These are phyloP conservation scores for Nicotiana benthamiana DNA, from an alignment of 257 asterid genomes.

Conservation along the genomic window DNA sequence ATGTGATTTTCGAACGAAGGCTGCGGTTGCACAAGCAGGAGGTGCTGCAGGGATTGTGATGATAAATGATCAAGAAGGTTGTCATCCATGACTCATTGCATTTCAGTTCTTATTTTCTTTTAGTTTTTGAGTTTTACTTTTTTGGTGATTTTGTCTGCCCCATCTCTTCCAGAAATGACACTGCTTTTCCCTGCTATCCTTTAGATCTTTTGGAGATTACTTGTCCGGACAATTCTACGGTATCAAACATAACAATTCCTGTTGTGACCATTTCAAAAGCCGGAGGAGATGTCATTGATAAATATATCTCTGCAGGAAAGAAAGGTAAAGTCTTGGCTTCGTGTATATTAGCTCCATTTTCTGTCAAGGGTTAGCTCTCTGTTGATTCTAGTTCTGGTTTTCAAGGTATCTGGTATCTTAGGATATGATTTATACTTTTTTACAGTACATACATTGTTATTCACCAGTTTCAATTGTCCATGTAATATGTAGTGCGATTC, in stretches of 20 bases:
- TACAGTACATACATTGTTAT: background rate
- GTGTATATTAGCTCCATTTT: background rate
- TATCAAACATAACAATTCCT: slow-evolving; percentile 51
- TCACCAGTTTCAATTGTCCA: background rate
- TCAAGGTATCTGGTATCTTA: background rate
- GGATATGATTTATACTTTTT: background rate
- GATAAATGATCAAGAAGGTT: slow-evolving; percentile 82
- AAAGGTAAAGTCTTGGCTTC: slow-evolving; percentile 38
- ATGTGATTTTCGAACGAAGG: slow-evolving; percentile 77
- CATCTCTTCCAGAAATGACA: slow-evolving; percentile 11
- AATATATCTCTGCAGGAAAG: slow-evolving; percentile 45
- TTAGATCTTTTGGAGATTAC: slow-evolving; percentile 81
- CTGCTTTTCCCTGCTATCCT: slow-evolving; percentile 22
- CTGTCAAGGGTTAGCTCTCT: slow-evolving; percentile 1
- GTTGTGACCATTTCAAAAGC: slow-evolving; percentile 71
- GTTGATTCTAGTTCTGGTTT: background rate
- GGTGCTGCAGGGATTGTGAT: slow-evolving; percentile 81
- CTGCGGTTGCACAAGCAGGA: slow-evolving; percentile 68
- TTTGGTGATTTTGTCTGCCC: background rate
- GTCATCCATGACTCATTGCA: background rate
- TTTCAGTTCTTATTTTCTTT: slow-evolving; percentile 8
- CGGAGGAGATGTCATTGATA: slow-evolving; percentile 66
- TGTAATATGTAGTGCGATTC: background rate
- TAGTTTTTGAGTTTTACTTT: background rate
- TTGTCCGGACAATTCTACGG: slow-evolving; percentile 51